Evolutionary conservation across 306 rosid species (phyloP), one percentile per base, ranked within the genome.

Genomic region (Castanea mollissima): DNA sequence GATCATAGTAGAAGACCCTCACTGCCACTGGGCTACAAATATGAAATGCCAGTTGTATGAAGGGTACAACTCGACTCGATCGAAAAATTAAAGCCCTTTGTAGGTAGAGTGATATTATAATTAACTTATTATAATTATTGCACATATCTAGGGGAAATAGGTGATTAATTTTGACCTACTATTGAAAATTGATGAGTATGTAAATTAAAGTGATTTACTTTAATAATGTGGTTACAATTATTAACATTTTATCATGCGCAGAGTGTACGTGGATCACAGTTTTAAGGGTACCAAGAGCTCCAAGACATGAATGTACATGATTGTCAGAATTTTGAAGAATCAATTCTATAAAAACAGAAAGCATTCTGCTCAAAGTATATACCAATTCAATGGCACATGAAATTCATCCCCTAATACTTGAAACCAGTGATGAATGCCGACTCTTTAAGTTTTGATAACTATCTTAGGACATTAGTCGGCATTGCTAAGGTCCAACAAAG

Each of bases 91-190:
- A 29, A 69, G 9, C 20, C 55, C 71, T 44, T 25, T 19, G 44
- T 56, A 49, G 58, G 41, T 64, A 27, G 62, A 62, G 59, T 32
- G 75, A 51, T 79, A 54, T 79, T 44, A 20, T 46, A 51, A 34
- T 59, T 49, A 58, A 41, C 46, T 41, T 41, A 41, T 41, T 7
- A 41, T 41, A 41, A 41, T 41, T 41, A 8, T 41, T 41, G 46
- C 46, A 41, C 25, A 58, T 49, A 70, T 38, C 20, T 16, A 19
- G 41, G n/a, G 19, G 77, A 5, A 12, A 49, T 49, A 49, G 54
- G 46, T 41, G 46, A 41, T 41, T 49, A 13, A 49, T 49, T 49
- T 49, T 49, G 54, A 49, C 54, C 16, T 49, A 49, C 54, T 49
- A 49, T 49, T 49, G 54, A 49, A 49, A 41, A 41, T 41, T 41